A percentile compares a stretch with the other conserved stretches of the same genome.
phyloP scores from a whole-genome alignment of 225 moss, liverwort and hornwort genomes.

The Lunularia cruciata region DNA sequence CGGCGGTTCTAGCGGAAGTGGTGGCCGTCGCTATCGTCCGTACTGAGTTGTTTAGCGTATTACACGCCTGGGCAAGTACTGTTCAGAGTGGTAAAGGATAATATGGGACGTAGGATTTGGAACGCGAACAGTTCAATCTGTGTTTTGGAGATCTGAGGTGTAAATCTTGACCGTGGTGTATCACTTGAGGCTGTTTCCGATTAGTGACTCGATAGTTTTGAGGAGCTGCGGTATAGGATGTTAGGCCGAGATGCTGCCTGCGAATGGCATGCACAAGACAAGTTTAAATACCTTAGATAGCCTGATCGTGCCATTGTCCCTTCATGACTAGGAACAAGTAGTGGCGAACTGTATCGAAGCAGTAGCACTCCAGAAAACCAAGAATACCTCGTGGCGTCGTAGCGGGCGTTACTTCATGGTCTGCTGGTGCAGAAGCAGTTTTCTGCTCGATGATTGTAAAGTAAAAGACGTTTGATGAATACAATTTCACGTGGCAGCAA shows the following conservation, averaged over 20 bases:
- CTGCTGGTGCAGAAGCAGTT: slow-evolving; percentile 1
- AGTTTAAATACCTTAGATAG: slow-evolving; percentile 6
- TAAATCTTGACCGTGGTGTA: slow-evolving; percentile 18
- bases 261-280: background rate
- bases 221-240: slow-evolving; percentile 22
- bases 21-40: slow-evolving; percentile 90
- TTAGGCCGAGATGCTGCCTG: background rate
- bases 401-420: background rate
- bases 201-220: slow-evolving; percentile 25
- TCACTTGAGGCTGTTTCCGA: slow-evolving; percentile 16
- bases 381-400: background rate
- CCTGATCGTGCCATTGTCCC: slow-evolving; percentile 7
- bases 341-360: slow-evolving; percentile 2
- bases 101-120: background rate
- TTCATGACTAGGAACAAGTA: background rate
- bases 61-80: background rate
- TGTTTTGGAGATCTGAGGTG: slow-evolving; percentile 7
- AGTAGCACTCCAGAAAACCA: background rate
- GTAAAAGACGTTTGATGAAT: slow-evolving; percentile 12
- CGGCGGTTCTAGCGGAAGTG: slow-evolving; percentile 62
- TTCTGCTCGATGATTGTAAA: slow-evolving; percentile 18
- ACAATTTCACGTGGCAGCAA: slow-evolving; percentile 8
- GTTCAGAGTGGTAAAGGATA: slow-evolving; percentile 4
- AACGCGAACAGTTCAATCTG: slow-evolving; percentile 4
- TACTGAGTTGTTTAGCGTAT: slow-evolving; percentile 45